Conservation (phyloP, 2,329 filamentous ascomycete genomes). For the Amylocarpus encephaloides region DNA sequence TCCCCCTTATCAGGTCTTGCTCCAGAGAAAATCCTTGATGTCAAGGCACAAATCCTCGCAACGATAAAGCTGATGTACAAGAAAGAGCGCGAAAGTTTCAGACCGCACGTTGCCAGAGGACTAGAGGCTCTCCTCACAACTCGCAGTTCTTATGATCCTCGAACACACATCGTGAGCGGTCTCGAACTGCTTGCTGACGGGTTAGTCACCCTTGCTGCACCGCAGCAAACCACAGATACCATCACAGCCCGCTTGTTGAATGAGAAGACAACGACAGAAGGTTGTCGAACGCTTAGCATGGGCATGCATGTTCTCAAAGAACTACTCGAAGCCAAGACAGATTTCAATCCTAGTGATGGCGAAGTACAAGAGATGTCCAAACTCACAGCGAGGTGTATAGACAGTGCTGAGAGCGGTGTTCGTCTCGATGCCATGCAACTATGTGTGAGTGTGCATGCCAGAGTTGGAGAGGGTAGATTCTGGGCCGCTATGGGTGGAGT, state of each 20-base stretch:
- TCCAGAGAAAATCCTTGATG: conserved; percentile 61
- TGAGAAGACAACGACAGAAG: conserved; percentile 39
- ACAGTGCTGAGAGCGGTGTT: conserved; percentile 55
- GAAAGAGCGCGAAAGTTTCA: conserved; percentile 58
- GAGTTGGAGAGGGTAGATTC: conserved; percentile 55
- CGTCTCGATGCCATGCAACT: conserved; percentile 73
- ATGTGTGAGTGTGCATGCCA: conserved; percentile 64
- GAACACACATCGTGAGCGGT: conserved; percentile 66
- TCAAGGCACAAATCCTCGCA: conserved; percentile 68
- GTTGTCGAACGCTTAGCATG: conserved; percentile 51
- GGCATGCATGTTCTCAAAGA: conserved; percentile 57
- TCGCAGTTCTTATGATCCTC: conserved; percentile 59
- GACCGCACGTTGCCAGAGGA: conserved; percentile 60
- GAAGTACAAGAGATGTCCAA: conserved; percentile 47
- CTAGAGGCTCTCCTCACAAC: conserved; percentile 62
- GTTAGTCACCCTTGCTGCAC: conserved; percentile 59
- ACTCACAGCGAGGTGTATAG: conserved; percentile 51
- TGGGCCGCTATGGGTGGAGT: conserved; percentile 61
- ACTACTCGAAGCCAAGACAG: conserved; percentile 40
- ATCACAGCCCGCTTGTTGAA: conserved; percentile 44
- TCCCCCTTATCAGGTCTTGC: conserved; percentile 48
- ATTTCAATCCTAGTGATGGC: conserved; percentile 42
- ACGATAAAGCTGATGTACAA: conserved; percentile 69
- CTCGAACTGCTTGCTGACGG: conserved; percentile 69
- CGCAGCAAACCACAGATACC: conserved; percentile 51